Base-by-base conservation (phyloP, 1,284 basidiomycete genomes). In the Fistulinella cinereoalba region DNA sequence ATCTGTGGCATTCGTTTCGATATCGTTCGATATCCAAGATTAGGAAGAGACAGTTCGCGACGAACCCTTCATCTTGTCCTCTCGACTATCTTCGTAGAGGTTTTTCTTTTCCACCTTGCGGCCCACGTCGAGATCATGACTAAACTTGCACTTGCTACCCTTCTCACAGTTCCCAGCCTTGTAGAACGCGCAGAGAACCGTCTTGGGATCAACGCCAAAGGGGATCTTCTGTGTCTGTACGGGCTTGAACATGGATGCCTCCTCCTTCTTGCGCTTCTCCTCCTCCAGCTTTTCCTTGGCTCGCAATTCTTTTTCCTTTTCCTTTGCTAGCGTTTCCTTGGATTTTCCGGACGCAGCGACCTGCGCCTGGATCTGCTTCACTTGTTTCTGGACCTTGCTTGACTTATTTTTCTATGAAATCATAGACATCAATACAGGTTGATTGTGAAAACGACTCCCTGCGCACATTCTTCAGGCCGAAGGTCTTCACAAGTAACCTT, bases 91-190 rank as follows among this genome's bases (percentile, higher is more conserved):
- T 63, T 85, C 88, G 67, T 99, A 99, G 55, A 99, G 64, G 69
- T 97, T 95, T 76, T 88, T 93, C 83, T 99, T 99, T 67, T 96
- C 91, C 39, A 88, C 87, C 71, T 97, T 98, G 52, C 96, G 73
- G 18, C 81, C 92, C 18, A 97, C 83, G 60, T 98, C 81, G 50
- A 83, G 57, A 71, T 97, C 86, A 70, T 99, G 96, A 53, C 92
- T 96, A 71, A 95, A 98, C 74, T 97, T 98, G 74, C 94, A 97
- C 71, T 92, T 92, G 66, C 56, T 82, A 23, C 88, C 93, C 72
- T 96, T 97, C 28, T 92, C 89, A 63, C 94, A 97, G 43, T 72
- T 75, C 6, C 94, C 94, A 8, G 85, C 84, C 71, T 97, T 96
- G 77, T 77, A 93, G 73, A 86, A 96, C 24, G 78, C 82, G 65